A percentile compares a stretch with the other conserved stretches of the same genome.
Conservation (phyloP, 306 rosid genomes). For the Ammopiptanthus mongolicus region DNA sequence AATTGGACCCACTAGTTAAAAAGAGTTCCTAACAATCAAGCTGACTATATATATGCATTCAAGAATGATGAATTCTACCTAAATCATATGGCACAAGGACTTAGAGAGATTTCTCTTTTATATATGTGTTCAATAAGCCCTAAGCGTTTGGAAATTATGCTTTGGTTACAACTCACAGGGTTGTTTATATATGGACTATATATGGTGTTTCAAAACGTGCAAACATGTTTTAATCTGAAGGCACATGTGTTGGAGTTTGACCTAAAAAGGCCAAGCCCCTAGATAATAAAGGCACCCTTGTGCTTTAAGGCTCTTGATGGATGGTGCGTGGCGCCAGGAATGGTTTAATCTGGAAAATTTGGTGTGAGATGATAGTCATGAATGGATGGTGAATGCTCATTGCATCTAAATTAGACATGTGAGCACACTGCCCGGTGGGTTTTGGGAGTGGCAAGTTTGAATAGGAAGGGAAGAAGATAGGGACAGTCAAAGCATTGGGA, state of each 20-base stretch:
- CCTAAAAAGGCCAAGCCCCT: not conserved
- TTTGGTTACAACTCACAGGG: not conserved
- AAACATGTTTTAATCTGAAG: constrained; percentile 3
- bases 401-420: constrained; percentile 15
- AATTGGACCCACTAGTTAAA: not conserved
- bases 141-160: constrained; percentile 11
- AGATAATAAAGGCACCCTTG: not conserved
- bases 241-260: constrained; percentile 15
- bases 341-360: not conserved
- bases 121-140: not conserved
- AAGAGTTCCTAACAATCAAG: not conserved
- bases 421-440: constrained; percentile 43
- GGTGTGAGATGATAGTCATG: not conserved
- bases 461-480: not conserved
- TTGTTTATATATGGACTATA: constrained; percentile 16
- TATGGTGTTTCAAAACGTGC: constrained; percentile 3
- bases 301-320: not conserved
- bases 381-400: not conserved
- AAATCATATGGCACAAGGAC: constrained; percentile 22
- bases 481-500: constrained; percentile 34
- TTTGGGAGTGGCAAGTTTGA: constrained; percentile 26
- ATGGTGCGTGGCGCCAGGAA: not conserved
- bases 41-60: not conserved
- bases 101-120: not conserved
- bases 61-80: constrained; percentile 7